These are phyloP conservation scores for Colletotrichum sidae DNA, from an alignment of 2,329 filamentous ascomycete genomes.

Conservation along the genomic window DNA sequence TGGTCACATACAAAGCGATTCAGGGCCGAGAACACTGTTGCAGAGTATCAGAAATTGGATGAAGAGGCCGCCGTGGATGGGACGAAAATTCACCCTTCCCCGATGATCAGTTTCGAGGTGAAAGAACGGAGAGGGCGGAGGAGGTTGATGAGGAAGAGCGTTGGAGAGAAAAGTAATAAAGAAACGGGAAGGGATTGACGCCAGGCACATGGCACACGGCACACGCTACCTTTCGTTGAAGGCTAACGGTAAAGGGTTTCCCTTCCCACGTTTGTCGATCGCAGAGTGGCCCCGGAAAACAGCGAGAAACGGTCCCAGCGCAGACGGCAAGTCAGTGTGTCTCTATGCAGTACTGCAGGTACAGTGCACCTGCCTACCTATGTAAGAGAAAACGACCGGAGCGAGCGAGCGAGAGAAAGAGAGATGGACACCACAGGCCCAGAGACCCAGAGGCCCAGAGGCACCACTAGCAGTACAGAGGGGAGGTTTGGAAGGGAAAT, in stretches of 20 bases:
- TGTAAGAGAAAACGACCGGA: neutral
- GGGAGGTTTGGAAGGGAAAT: constrained; percentile 31
- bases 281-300: neutral
- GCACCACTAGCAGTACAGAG: neutral
- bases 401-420: constrained; percentile 14
- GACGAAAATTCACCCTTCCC: constrained; percentile 10
- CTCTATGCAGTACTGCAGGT: too few relatives aligned
- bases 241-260: constrained; percentile 6
- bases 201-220: constrained; percentile 9
- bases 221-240: constrained; percentile 17
- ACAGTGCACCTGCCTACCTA: neutral
- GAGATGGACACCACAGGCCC: neutral
- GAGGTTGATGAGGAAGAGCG: neutral
- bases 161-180: constrained; percentile 13
- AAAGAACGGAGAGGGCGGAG: neutral
- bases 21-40: neutral
- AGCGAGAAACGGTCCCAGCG: neutral
- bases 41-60: constrained; percentile 5
- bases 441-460: neutral
- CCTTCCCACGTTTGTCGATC: constrained; percentile 27
- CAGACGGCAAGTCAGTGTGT: neutral
- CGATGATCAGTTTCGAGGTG: constrained; percentile 11
- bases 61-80: constrained; percentile 25
- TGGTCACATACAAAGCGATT: neutral
- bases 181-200: constrained; percentile 28